phyloP scores from a whole-genome alignment of 371 early-diverging fungal genomes.

The Circinella minor region DNA sequence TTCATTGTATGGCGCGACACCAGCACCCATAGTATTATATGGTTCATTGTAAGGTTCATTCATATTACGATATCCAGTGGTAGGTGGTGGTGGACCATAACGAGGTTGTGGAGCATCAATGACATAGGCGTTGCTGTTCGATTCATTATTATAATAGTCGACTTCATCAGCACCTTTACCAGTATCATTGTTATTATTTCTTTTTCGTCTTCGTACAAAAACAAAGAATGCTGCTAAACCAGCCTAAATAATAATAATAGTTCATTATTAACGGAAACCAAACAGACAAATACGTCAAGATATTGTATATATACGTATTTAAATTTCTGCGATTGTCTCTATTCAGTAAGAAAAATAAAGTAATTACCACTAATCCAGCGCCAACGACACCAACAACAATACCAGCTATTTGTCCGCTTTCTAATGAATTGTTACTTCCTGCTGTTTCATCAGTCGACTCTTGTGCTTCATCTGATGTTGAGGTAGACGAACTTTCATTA shows the following conservation, averaged over 20 bases:
- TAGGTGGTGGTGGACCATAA: slow-evolving; percentile 11
- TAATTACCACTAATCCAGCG: slow-evolving; percentile 9
- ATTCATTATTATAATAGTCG: neutral
- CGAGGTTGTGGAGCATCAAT: slow-evolving; percentile 13
- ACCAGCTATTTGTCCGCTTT: slow-evolving; percentile 18
- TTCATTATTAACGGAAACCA: too few relatives aligned
- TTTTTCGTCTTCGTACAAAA: slow-evolving; percentile 2
- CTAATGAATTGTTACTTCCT: neutral
- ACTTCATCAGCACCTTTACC: neutral
- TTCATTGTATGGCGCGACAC: neutral
- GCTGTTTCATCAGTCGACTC: neutral
- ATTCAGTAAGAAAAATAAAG: neutral
- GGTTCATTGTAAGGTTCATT: neutral
- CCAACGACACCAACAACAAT: slow-evolving; percentile 18
- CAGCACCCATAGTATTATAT: neutral
- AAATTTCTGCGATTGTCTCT: too few relatives aligned
- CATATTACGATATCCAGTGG: slow-evolving; percentile 1
- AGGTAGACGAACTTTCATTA: slow-evolving; percentile 4
- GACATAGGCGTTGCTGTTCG: neutral
- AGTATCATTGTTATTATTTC: neutral
- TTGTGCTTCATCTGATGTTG: slow-evolving; percentile 4
- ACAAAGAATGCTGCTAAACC: slow-evolving; percentile 13
- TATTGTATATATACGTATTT: too few relatives aligned
- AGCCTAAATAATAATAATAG: neutral
- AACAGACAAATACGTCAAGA: too few relatives aligned